phyloP scores from a whole-genome alignment of 306 rosid genomes.

The Geum urbanum region DNA sequence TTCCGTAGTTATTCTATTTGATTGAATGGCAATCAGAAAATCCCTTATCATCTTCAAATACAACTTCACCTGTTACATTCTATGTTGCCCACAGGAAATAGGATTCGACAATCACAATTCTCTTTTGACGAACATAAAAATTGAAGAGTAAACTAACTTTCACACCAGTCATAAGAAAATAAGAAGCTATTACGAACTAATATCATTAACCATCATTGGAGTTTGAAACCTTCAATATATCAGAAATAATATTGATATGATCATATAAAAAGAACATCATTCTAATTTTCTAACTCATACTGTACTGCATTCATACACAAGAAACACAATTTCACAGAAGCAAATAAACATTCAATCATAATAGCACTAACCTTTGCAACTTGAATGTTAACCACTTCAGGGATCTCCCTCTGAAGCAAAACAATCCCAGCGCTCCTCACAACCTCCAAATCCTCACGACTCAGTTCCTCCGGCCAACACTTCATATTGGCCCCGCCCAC shows the following conservation, averaged over 20 bases:
- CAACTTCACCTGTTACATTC: not conserved
- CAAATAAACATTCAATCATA: conserved; percentile 5
- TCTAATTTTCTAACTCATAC: too few species aligned
- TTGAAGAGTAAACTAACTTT: not conserved
- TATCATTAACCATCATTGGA: not conserved
- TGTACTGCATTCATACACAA: not conserved
- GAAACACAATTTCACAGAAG: not conserved
- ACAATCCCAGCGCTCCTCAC: conserved; percentile 74
- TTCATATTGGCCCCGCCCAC: conserved; percentile 86
- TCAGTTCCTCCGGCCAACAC: conserved; percentile 53
- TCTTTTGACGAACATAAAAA: too few species aligned
- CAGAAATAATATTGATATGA: not conserved
- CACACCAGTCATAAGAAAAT: not conserved
- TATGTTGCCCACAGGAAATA: too few species aligned
- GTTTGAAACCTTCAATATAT: too few species aligned
- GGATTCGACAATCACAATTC: too few species aligned
- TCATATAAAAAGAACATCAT: too few species aligned
- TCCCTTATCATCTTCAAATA: not conserved
- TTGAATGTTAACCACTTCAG: conserved; percentile 69
- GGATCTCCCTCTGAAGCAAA: conserved; percentile 90
- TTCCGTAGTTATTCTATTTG: not conserved
- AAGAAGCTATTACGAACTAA: not conserved
- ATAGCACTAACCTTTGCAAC: conserved; percentile 69
- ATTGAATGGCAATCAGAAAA: not conserved
- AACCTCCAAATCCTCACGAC: conserved; percentile 46